Evolutionary conservation across 2,329 filamentous ascomycete genomes (phyloP).

Genomic region (Ophiostoma australiae): DNA sequence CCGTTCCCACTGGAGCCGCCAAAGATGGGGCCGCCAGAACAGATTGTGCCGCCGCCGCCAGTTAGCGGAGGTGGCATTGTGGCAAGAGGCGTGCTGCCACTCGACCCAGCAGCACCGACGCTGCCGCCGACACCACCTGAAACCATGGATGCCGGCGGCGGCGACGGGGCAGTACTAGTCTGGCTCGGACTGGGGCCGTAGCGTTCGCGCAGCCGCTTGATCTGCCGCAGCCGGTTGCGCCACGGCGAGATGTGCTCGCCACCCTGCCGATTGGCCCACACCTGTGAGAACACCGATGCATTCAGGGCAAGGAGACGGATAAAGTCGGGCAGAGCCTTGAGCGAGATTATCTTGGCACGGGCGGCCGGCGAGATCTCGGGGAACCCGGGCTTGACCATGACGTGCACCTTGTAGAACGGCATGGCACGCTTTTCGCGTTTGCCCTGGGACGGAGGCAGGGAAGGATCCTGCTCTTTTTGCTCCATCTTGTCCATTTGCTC

Average conservation of each 20-base stretch:
- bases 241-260: conserved; percentile 85
- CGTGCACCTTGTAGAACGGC: conserved; percentile 80
- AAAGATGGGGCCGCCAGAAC: conserved; percentile 1
- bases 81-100: neutral
- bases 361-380: conserved; percentile 87
- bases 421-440: conserved; percentile 20
- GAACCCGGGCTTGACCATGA: conserved; percentile 82
- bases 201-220: conserved; percentile 72
- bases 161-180: conserved; percentile 30
- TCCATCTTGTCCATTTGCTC: neutral
- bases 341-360: conserved; percentile 81
- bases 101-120: conserved; percentile 7
- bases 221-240: conserved; percentile 79
- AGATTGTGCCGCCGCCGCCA: neutral
- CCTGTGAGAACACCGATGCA: conserved; percentile 84
- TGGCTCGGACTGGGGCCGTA: conserved; percentile 42
- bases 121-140: neutral
- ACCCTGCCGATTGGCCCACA: conserved; percentile 75
- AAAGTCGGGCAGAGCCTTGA: conserved; percentile 75
- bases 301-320: conserved; percentile 87
- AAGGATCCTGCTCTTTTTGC: neutral
- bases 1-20: conserved; percentile 18
- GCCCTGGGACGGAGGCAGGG: conserved; percentile 8
- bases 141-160: conserved; percentile 34
- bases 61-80: neutral